Percentiles rank a stretch among this genome's conserved stretches.
phyloP scores from a whole-genome alignment of 2,329 filamentous ascomycete genomes.

The Chaetomium sp. region DNA sequence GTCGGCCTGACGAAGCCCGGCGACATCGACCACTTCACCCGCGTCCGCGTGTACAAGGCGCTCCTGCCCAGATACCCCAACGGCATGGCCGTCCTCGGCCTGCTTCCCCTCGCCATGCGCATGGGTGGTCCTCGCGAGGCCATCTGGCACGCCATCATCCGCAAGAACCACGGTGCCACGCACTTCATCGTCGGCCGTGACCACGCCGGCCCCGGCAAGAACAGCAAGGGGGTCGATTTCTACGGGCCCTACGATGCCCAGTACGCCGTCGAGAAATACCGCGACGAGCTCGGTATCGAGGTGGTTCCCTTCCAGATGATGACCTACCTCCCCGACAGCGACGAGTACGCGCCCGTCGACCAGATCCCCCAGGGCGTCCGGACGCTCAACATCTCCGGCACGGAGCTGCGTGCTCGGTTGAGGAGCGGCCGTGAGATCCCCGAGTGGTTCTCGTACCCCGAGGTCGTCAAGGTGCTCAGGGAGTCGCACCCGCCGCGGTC shows the following conservation, averaged over 20 bases:
- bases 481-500: conserved; percentile 93
- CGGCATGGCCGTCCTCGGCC: conserved; percentile 95
- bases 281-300: conserved; percentile 94
- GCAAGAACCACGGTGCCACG: conserved; percentile 98
- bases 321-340: conserved; percentile 95
- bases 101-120: conserved; percentile 95
- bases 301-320: conserved; percentile 99
- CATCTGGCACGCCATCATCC: conserved; percentile 99
- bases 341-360: conserved; percentile 94
- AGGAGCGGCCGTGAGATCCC: conserved; percentile 92
- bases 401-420: conserved; percentile 89
- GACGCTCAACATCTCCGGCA: conserved; percentile 84
- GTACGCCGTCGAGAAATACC: conserved; percentile 94
- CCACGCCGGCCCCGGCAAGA: conserved; percentile 97
- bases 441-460: conserved; percentile 99
- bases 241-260: conserved; percentile 98
- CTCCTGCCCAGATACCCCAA: conserved; percentile 96
- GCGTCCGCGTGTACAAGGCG: conserved; percentile 97
- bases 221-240: conserved; percentile 94
- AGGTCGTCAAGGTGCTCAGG: conserved; percentile 93
- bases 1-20: conserved; percentile 98
- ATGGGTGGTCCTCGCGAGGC: conserved; percentile 98
- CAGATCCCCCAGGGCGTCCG: conserved; percentile 81
- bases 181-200: conserved; percentile 99
- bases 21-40: conserved; percentile 99